Evolutionary conservation across 2,329 filamentous ascomycete species (phyloP), one percentile per base, ranked within the genome.

Genomic region (Xylariomycetidae sp.): DNA sequence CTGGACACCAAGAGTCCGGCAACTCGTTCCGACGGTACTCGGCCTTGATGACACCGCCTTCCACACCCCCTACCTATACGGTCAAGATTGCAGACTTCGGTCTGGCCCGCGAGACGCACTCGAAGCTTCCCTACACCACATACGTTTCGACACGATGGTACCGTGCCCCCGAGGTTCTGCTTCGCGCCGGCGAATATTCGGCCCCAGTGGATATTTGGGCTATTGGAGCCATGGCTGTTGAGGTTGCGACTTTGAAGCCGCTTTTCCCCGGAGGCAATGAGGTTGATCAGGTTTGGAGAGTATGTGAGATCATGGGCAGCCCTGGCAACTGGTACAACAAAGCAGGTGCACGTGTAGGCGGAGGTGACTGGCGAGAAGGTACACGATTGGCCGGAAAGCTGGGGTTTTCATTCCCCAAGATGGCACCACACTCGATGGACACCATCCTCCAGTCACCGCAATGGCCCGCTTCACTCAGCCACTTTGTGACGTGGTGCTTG

Each of bases 31-130:
- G 86, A 56, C 77, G 92, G 50, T 98, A 98, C 61, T 96, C 92
- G 1, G 76, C 86, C 6, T 71, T 96, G 42, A 85, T 96, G 47
- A 96, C 92, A 10, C 92, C 92, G 5, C 92, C 92, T 5, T 93
- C 90, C 3, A 96, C 90, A 16, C 92, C 92, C 14, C 87, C 90
- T 3, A 75, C 81, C 2, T 98, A 96, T 63, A 90, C 89, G 0
- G 92, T 98, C 50, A 98, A 98, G 68, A 95, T 98, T 51, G 92
- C 92, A 52, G 92, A 98, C 58, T 98, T 98, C 63, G 92, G 92
- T 44, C 76, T 98, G 12, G 92, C 92, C n/a, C 76, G 92, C 51
- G 92, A 98, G 64, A 98, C 89, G 0, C 88, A 96, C 57, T 96
- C 92, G 2, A 94, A 92, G 58, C 72, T 93, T 24, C 89, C 92